These are phyloP conservation scores for Emmonsiellopsis sp. DNA, from an alignment of 2,329 filamentous ascomycete species.

Conservation along the genomic window DNA sequence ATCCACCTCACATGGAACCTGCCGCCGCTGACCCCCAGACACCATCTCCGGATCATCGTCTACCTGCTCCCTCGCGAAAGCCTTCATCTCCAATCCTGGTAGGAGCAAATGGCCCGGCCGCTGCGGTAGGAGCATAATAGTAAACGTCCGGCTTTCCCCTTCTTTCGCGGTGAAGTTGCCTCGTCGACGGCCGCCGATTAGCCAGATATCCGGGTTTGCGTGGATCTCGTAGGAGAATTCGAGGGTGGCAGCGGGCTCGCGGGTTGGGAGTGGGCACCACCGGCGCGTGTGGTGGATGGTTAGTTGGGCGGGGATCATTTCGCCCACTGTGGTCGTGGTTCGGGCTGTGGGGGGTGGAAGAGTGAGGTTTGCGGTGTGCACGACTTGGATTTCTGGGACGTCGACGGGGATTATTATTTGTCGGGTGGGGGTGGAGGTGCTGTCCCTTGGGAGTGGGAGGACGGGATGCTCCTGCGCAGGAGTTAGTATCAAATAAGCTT, in stretches of 20 bases:
- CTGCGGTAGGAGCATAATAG: conserved; percentile 70
- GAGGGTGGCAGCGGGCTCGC: conserved; percentile 40
- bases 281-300: conserved; percentile 45
- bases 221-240: conserved; percentile 79
- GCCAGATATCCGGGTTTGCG: conserved; percentile 66
- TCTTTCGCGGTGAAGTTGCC: conserved; percentile 57
- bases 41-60: conserved; percentile 12
- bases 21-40: conserved; percentile 18
- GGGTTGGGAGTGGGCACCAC: conserved; percentile 35
- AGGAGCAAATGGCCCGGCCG: conserved; percentile 68
- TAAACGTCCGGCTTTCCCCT: conserved; percentile 44
- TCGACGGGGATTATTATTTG: conserved; percentile 84
- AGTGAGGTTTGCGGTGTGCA: conserved; percentile 58
- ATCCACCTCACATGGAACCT: conserved; percentile 64
- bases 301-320: conserved; percentile 38
- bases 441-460: conserved; percentile 20
- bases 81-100: conserved; percentile 67
- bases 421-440: conserved; percentile 35
- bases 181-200: conserved; percentile 71
- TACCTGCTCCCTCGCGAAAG: conserved; percentile 39
- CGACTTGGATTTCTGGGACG: conserved; percentile 69
- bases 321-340: conserved; percentile 25
- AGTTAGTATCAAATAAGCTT: conserved; percentile 1
- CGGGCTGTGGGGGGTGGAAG: conserved; percentile 20
- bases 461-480: conserved; percentile 23